These are phyloP conservation scores for Ehretia macrophylla DNA, from an alignment of 257 asterid species.

Conservation along the genomic window DNA sequence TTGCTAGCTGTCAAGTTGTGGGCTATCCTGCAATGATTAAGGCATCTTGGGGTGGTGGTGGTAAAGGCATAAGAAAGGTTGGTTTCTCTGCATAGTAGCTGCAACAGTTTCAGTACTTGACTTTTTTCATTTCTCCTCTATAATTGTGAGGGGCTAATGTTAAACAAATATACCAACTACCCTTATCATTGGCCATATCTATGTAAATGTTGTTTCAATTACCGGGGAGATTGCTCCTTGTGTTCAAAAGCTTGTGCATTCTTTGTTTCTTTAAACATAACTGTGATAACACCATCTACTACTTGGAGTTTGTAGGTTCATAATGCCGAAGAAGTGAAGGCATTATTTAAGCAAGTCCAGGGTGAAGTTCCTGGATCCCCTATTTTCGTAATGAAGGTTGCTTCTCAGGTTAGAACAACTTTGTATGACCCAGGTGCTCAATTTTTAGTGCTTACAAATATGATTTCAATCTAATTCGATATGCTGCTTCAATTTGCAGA, in stretches of 20 bases:
- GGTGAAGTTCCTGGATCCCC: conserved; percentile 99
- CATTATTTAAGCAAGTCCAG: conserved; percentile 98
- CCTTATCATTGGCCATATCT: background rate
- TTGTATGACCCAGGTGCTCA: conserved; percentile 6
- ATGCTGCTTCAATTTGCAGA: conserved; percentile 44
- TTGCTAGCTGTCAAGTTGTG: conserved; percentile 91
- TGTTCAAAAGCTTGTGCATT: background rate
- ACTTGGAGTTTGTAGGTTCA: conserved; percentile 61
- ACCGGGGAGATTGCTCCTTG: background rate
- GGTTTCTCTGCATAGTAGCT: conserved; percentile 19
- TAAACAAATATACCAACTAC: background rate
- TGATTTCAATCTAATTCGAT: conserved; percentile 18
- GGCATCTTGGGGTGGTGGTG: conserved; percentile 99
- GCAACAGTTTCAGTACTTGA: conserved; percentile 4
- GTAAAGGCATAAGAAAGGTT: conserved; percentile 99
- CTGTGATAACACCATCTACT: background rate
- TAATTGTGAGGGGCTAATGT: conserved; percentile 8
- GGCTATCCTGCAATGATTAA: conserved; percentile 99
- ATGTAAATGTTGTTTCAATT: background rate
- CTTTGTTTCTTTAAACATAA: background rate
- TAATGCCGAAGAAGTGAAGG: conserved; percentile 92
- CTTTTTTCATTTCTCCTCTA: conserved; percentile 4
- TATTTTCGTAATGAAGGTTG: conserved; percentile 95
- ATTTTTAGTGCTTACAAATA: conserved; percentile 5
- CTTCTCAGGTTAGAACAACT: conserved; percentile 80